Evolutionary conservation across 352 stramenopile species (phyloP), one percentile per base, ranked within the genome.

Genomic region (Phytopythium aichiense): DNA sequence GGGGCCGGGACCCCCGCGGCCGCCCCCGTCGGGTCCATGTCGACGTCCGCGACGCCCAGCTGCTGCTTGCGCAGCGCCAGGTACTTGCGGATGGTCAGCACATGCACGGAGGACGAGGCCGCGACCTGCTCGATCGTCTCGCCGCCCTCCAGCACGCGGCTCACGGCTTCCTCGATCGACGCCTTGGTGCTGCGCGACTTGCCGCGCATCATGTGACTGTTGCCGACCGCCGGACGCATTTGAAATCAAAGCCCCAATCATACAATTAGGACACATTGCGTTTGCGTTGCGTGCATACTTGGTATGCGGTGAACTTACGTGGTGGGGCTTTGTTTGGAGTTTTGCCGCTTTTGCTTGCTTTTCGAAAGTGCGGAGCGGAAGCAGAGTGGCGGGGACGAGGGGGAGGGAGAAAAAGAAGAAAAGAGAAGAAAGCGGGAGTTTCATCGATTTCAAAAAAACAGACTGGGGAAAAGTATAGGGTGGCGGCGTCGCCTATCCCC

Each of bases 131-230:
- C 55, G 38, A 60, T 18, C 13, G 15, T 37, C 55, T 60, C 55
- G 40, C 55, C 55, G 38, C 38, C 55, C 13, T 60, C 55, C 4
- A 60, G 38, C 54, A 59, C 54, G 22, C 54, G 54, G 35, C 22
- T 59, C 54, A 59, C 54, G n/a, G 54, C 55, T 0, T 60, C 55
- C 23, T 60, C 55, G 28, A 60, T 52, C 55, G 55, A 38, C 55
- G 55, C 55, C 55, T 60, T 60, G 55, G 55, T 60, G 55, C 55
- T 60, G 38, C 55, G 55, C 23, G 55, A 30, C 20, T 60, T 60
- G n/a, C 55, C 55, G 4, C 55, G 55, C 55, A 52, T 52, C 50
- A 49, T 57, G 16, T 20, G 22, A 30, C 25, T 30, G 25, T 3
- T 30, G 25, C 25, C n/a, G n/a, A n/a, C n/a, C n/a, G n/a, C n/a